Evolutionary conservation across 2,329 filamentous ascomycete genomes (phyloP).

Genomic region (Apiospora phragmitis): DNA sequence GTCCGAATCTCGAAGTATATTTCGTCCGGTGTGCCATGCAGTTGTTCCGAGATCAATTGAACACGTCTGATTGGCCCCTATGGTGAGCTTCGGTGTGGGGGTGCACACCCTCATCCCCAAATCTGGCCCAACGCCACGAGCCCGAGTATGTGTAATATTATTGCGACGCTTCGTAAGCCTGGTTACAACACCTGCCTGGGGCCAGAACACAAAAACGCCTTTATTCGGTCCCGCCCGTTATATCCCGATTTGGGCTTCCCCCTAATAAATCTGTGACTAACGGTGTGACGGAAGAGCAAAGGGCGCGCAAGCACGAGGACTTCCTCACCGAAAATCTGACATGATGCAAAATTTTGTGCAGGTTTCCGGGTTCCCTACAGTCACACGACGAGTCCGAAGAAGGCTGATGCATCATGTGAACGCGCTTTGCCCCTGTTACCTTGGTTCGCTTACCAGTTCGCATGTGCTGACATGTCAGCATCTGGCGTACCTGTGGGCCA

Average conservation of each 20-base stretch:
- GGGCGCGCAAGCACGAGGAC: not conserved
- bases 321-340: not conserved
- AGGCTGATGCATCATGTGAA: not conserved
- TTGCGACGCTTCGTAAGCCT: not conserved
- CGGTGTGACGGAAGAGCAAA: not conserved
- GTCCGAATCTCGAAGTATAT: not conserved
- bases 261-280: not conserved
- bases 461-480: not conserved
- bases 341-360: not conserved
- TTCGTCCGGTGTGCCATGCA: not conserved
- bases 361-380: not conserved
- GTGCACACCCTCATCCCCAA: not conserved
- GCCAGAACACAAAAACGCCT: too few species aligned
- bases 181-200: not conserved
- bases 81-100: not conserved
- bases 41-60: not conserved
- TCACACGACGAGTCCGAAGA: not conserved
- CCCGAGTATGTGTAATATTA: not conserved
- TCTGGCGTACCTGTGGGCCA: not conserved
- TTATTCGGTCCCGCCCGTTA: not conserved
- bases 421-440: not conserved
- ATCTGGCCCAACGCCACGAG: not conserved
- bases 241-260: not conserved
- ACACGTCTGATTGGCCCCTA: not conserved
- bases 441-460: not conserved